Evolutionary conservation across 495 filamentous ascomycete species (phyloP), one percentile per base, ranked within the genome.

Genomic region (Aspergillus asperescens): DNA sequence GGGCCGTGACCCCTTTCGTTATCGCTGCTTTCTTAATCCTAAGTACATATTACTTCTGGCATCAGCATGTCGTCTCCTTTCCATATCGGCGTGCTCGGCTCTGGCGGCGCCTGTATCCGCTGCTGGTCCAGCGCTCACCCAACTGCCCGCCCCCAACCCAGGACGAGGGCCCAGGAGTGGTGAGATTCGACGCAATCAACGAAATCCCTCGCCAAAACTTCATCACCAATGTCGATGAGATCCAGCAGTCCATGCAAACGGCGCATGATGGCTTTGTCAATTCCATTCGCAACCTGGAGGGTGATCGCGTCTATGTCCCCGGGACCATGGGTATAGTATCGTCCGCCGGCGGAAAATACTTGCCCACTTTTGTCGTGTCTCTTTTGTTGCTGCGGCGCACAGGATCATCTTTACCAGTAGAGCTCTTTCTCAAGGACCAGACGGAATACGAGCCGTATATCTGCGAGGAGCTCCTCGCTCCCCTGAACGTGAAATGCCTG

Each of bases 311-410:
- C 65, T 31, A 66, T 50, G 46, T 54, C n/a, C 41, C 51, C 10
- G 45, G 55, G 29, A 71, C 75, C 3, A 61, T 51, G 8, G 78
- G 78, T 6, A 72, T 81, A 24, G 78, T 78, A 15, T 74, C 72
- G 1, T 62, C 66, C 10, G 70, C 70, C 7, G 63, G 66, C 4
- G 64, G 62, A 3, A 51, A 48, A 28, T 69, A 65, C 34, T 22
- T 73, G 6, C 65, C 70, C 0, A 55, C 63, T 0, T 62, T 70
- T 24, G 25, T 81, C 18, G 65, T 74, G 0, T 64, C 73, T 5
- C 49, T 81, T 2, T 58, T 63, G 1, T 70, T 80, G 63, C 59
- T 80, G 4, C 72, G 78, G 5, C 70, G 70, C 16, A 69, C 65
- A 4, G 77, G 75, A 27, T 76, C 70, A 7, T 66, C 40, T 0